Conservation (phyloP, 1,284 basidiomycete species). For the Entoloma clypeatum region DNA sequence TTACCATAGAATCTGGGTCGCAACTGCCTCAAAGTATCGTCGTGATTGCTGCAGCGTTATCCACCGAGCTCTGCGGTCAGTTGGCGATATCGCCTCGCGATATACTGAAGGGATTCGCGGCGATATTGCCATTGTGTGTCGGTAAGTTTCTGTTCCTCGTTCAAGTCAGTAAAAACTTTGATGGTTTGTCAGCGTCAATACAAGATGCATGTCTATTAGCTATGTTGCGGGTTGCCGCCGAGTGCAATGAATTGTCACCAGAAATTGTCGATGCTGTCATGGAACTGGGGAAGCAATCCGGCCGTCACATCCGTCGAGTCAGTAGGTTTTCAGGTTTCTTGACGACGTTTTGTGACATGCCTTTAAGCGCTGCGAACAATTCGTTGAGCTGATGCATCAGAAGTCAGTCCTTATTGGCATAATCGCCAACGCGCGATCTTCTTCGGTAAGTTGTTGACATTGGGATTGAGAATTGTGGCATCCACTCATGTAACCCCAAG, state of each 20-base stretch:
- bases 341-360: constrained; percentile 10
- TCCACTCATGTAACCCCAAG: constrained; percentile 33
- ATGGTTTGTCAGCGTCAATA: constrained; percentile 46
- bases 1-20: constrained; percentile 40
- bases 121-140: constrained; percentile 40
- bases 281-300: constrained; percentile 39
- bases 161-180: not conserved
- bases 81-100: constrained; percentile 48
- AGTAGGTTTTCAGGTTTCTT: constrained; percentile 13
- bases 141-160: constrained; percentile 37
- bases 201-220: constrained; percentile 67
- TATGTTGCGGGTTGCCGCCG: constrained; percentile 60
- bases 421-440: constrained; percentile 42
- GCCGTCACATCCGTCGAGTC: constrained; percentile 56
- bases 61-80: constrained; percentile 54
- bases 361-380: constrained; percentile 63
- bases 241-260: constrained; percentile 51
- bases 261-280: constrained; percentile 41
- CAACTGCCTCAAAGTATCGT: constrained; percentile 54
- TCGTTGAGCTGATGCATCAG: constrained; percentile 45
- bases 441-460: constrained; percentile 40
- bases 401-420: constrained; percentile 42
- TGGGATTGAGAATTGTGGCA: not conserved
- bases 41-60: constrained; percentile 60
- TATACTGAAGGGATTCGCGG: constrained; percentile 49